These are phyloP conservation scores for Aspergillus aculeatinus DNA, from an alignment of 2,329 filamentous ascomycete genomes.

Conservation along the genomic window DNA sequence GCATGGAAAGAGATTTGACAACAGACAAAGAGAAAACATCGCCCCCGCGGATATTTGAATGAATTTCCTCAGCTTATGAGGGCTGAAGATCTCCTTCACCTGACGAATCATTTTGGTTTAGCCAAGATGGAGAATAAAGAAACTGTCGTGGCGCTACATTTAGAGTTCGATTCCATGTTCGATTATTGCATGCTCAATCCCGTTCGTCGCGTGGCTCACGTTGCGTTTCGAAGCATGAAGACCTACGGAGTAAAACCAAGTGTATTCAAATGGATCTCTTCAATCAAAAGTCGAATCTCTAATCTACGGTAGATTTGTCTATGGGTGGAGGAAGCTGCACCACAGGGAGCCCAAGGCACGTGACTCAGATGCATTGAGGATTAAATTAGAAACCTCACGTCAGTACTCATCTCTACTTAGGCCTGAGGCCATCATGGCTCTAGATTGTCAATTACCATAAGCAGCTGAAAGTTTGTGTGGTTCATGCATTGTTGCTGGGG, in stretches of 20 bases:
- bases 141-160: neutral
- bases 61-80: neutral
- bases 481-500: slow-evolving; percentile 33
- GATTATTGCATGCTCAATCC: neutral
- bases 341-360: neutral
- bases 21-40: neutral
- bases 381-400: neutral
- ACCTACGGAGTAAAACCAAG: slow-evolving; percentile 5
- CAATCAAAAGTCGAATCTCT: neutral
- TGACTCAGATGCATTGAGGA: neutral
- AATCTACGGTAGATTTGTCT: neutral
- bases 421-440: neutral
- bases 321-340: neutral
- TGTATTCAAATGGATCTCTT: neutral
- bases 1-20: neutral
- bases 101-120: neutral
- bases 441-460: neutral
- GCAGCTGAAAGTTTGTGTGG: slow-evolving; percentile 15
- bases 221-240: neutral
- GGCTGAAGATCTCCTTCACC: neutral
- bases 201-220: neutral
- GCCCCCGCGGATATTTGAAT: neutral
- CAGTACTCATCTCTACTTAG: neutral
- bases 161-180: slow-evolving; percentile 4
- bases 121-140: neutral